These are phyloP conservation scores for Leishmania mexicana DNA, from an alignment of 208 protist species.

Conservation along the genomic window DNA sequence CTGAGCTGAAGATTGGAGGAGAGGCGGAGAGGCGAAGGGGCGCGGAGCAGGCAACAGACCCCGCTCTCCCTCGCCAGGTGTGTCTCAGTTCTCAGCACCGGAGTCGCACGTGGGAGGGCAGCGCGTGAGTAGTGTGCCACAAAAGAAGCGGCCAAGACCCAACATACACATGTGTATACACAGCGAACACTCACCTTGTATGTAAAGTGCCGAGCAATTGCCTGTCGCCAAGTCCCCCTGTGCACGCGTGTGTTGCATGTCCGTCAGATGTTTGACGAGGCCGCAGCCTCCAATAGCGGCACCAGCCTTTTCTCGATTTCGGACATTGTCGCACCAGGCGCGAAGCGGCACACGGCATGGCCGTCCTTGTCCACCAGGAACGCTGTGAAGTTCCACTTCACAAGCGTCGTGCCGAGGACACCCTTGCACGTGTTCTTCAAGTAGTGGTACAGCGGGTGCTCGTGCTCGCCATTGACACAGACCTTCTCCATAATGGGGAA, in stretches of 20 bases:
- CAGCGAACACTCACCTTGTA: neutral
- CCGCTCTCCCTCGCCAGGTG: neutral
- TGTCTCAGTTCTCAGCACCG: neutral
- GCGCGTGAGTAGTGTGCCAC: neutral
- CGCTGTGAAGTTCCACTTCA: slow-evolving; percentile 96
- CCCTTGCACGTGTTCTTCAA: slow-evolving; percentile 77
- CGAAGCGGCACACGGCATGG: slow-evolving; percentile 67
- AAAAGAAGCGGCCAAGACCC: neutral
- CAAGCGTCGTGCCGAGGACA: slow-evolving; percentile 51
- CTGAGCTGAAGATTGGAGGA: neutral
- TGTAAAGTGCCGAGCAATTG: neutral
- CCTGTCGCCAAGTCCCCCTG: neutral
- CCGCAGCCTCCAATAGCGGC: slow-evolving; percentile 47
- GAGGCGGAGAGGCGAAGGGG: neutral
- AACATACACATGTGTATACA: neutral
- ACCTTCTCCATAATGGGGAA: slow-evolving; percentile 93
- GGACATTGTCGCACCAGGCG: slow-evolving; percentile 46
- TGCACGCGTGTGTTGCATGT: neutral
- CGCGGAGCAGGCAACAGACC: neutral
- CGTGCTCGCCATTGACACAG: slow-evolving; percentile 86
- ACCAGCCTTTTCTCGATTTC: slow-evolving; percentile 73
- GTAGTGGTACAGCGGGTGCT: slow-evolving; percentile 81
- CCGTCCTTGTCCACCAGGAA: slow-evolving; percentile 88
- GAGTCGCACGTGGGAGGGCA: neutral
- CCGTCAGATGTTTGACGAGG: neutral